Evolutionary conservation across 768 basidiomycete genomes (phyloP), one percentile per base, ranked within the genome.

Genomic region (Boletus subcaerulescens): DNA sequence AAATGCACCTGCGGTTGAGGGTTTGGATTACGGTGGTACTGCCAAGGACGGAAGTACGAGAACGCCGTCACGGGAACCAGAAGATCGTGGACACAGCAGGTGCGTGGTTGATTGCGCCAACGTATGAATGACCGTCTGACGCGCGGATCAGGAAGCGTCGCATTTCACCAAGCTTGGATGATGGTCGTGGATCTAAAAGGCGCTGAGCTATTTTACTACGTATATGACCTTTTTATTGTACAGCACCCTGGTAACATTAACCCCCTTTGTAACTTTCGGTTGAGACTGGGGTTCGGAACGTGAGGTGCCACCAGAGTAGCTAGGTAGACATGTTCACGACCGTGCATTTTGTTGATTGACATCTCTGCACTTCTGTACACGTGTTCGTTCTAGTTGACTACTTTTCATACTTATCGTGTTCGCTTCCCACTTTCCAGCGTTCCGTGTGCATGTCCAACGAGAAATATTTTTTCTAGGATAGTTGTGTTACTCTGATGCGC

Each of bases 1-100:
- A 15, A 90, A 90, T 64, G 87, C 89, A 2, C 87, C 89, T 56
- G 89, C 89, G 26, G 89, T 91, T 13, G 91, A 93, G 65, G 91
- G 91, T n/a, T 71, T 93, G 63, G 91, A 93, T 67, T 93, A 93
- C 61, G 91, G 89, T 3, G 89, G 85, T 42, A 80, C 64, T 26
- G 75, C 71, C 51, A 77, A 79, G 60, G 76, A 80, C 40, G 71
- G 29, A 29, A 9, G 68, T 50, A 65, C 71, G 50, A 62, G 85
- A 59, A 87, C 83, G 46, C 79, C 85, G 0, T 84, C 82, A 50
- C 80, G 80, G 18, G 86, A 89, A 59, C 80, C 84, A 33, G 86
- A 89, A 61, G 86, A 88, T 48, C 78, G 86, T 60, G 76, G 77
- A 57, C 79, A 81, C 52, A 78, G 81, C 62, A 78, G 82, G 85